Evolutionary conservation across 768 basidiomycete genomes (phyloP).

Genomic region (Leccinum boreale): DNA sequence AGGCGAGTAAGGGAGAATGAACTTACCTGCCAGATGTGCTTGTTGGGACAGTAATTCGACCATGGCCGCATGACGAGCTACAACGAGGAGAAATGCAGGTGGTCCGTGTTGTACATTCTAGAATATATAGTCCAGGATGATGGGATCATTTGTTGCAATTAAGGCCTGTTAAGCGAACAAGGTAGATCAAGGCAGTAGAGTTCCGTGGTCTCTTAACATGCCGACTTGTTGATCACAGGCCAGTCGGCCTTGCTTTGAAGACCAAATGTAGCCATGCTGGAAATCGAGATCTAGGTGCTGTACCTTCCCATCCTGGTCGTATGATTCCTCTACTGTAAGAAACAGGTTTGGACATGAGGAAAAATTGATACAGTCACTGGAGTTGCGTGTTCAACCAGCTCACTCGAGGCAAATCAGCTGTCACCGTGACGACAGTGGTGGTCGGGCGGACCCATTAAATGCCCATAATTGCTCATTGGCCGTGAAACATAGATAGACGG

Average conservation of each 20-base stretch:
- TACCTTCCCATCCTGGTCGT: not conserved
- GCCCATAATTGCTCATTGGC: too few relatives aligned
- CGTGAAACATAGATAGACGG: not conserved
- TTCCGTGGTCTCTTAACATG: not conserved
- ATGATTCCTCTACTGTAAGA: not conserved
- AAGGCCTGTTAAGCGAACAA: not conserved
- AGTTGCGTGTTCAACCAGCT: not conserved
- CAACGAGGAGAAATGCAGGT: not conserved
- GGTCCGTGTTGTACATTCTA: not conserved
- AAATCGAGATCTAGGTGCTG: not conserved
- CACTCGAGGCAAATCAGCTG: not conserved
- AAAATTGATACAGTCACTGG: not conserved
- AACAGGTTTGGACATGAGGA: not conserved
- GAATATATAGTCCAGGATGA: not conserved
- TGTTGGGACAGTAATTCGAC: not conserved
- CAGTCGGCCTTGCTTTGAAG: not conserved
- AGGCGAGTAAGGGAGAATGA: not conserved
- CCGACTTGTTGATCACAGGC: not conserved
- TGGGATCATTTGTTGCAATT: not conserved
- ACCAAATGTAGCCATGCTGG: not conserved
- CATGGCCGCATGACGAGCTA: conserved; percentile 3
- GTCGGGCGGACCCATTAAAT: too few relatives aligned
- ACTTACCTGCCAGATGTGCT: conserved; percentile 8
- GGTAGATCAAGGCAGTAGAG: not conserved
- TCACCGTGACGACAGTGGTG: not conserved